Base-by-base conservation (phyloP, 768 basidiomycete species). In the Macrolepiota fuliginosa region DNA sequence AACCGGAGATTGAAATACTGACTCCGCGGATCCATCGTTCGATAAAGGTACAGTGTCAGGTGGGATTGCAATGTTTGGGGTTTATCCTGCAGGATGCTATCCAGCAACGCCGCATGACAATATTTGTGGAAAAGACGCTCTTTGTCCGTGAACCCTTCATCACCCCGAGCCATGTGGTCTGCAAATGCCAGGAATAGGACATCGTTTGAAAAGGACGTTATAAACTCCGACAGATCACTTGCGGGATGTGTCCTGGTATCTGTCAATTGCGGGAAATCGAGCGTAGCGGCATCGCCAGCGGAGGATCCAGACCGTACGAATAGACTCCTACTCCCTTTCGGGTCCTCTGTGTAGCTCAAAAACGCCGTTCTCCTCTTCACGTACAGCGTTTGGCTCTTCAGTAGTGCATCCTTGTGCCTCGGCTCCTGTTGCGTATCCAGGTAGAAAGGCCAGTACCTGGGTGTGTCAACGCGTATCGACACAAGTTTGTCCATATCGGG, bases 311-410 rank as follows among this genome's bases (percentile, higher is more conserved):
- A 91, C 12, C 92, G 87, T 10, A 95, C 89, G 67, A 95, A 96
- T 11, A 97, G 80, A 72, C 92, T 94, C 50, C 94, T 84, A 67
- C 94, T 96, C 9, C 96, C 96, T 65, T 92, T 86, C 0, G 97
- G 93, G 72, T 98, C 97, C 65, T 95, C 91, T 4, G 89, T 89
- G 70, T 98, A 99, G 69, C 92, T 92, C 49, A 98, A 79, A 72
- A 95, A 96, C 0, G 94, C 95, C 0, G 94, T 91, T 27, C 93
- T 83, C 17, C 96, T 88, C 72, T 98, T 96, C 63, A 98, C 96
- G 65, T 86, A 94, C 32, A 99, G 79, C 0, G 92, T 96, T 66
- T 94, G 90, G 61, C 82, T 89, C 36, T 79, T 81, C 42, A 96
- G 74, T 24, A 98, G 81, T 5, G 82, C 80, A 50, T 84, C 82